phyloP scores from a whole-genome alignment of 257 asterid genomes.

The Nicotiana benthamiana region DNA sequence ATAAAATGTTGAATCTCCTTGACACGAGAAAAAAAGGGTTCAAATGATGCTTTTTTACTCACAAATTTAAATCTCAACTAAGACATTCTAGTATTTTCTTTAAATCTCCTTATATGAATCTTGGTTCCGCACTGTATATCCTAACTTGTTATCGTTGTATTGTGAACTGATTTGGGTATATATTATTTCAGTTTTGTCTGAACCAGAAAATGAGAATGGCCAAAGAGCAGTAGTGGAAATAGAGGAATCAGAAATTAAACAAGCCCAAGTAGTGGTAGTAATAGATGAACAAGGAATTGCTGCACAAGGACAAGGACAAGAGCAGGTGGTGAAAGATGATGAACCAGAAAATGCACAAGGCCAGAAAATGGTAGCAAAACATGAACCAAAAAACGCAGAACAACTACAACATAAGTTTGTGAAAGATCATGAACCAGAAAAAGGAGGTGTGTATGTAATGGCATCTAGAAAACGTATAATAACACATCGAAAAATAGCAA shows the following conservation, averaged over 20 bases:
- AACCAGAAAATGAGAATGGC: not conserved
- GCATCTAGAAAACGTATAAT: not conserved
- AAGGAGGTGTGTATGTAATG: not conserved
- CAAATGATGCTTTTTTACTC: no score
- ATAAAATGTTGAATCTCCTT: no score
- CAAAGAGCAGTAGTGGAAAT: not conserved
- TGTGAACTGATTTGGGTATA: not conserved
- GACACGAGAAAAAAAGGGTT: no score
- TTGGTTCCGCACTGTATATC: no score
- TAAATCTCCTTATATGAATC: no score
- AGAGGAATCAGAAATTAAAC: not conserved
- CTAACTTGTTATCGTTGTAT: not conserved
- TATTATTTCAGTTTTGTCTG: not conserved
- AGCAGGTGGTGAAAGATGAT: not conserved
- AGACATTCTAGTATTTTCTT: no score
- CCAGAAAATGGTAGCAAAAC: not conserved
- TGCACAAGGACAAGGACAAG: not conserved
- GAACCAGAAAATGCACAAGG: not conserved
- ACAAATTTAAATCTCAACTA: no score
- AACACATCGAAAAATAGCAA: not conserved
- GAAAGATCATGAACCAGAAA: not conserved
- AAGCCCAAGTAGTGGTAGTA: not conserved
- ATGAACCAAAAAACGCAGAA: not conserved
- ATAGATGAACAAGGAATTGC: not conserved
- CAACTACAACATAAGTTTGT: not conserved